These are phyloP conservation scores for Colletotrichum caudatum DNA, from an alignment of 2,329 filamentous ascomycete genomes.

Conservation along the genomic window DNA sequence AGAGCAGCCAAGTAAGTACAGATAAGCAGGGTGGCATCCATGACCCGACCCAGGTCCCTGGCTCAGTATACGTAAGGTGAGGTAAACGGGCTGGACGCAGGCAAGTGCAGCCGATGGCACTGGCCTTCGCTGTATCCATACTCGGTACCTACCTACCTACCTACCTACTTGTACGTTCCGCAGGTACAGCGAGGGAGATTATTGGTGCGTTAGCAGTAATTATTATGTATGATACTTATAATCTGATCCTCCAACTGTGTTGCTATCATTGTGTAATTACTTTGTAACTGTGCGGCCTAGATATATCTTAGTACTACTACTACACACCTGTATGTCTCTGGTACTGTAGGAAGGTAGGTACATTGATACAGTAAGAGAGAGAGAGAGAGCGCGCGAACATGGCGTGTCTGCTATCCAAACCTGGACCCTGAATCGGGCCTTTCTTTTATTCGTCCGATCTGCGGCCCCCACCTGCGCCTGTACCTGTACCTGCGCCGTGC, in stretches of 20 bases:
- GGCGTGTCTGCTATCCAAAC: neutral
- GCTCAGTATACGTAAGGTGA: neutral
- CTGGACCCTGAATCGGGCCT: too few relatives aligned
- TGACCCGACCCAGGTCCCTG: constrained; percentile 23
- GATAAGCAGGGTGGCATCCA: constrained; percentile 4
- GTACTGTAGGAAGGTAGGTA: too few relatives aligned
- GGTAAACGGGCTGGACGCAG: constrained; percentile 8
- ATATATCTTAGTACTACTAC: too few relatives aligned
- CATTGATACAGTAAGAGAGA: neutral
- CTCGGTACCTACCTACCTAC: too few relatives aligned
- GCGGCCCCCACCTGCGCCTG: neutral
- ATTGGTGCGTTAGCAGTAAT: too few relatives aligned
- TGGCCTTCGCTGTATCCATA: neutral
- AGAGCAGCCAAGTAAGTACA: neutral
- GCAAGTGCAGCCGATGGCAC: neutral
- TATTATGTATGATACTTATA: too few relatives aligned
- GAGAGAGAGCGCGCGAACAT: neutral
- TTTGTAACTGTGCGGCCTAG: too few relatives aligned
- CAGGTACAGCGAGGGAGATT: neutral
- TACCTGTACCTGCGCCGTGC: neutral
- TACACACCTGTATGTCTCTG: too few relatives aligned
- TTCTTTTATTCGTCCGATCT: neutral
- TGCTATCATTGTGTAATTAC: too few relatives aligned
- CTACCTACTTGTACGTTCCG: neutral
- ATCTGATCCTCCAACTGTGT: too few relatives aligned